Evolutionary conservation across 2,329 filamentous ascomycete species (phyloP), one percentile per base, ranked within the genome.

Genomic region (Trichoderma sp.): DNA sequence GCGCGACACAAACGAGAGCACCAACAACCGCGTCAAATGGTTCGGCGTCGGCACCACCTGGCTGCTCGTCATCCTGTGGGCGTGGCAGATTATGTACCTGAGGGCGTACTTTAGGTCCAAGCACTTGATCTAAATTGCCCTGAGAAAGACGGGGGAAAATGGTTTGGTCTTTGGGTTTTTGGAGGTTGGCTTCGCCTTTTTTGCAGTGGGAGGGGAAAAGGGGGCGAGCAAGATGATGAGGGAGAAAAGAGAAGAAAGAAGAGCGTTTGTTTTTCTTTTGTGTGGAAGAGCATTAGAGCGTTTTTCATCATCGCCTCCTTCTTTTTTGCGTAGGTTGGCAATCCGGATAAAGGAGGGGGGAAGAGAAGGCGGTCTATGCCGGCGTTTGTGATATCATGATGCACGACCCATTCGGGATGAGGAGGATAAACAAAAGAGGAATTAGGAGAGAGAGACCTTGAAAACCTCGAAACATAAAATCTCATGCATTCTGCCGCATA

Each of bases 1-100:
- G 72, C 86, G 95, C 77, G 94, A 99, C 81, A 99, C 95, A 72
- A 99, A 99, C 79, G 95, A 99, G 89, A 98, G 94, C 84, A 99
- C 95, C 70, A 99, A 99, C 81, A 95, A 91, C 80, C 88, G 95
- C 66, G 95, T 99, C 74, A 99, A 98, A 84, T 98, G 92, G 93
- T 99, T 99, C 79, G 94, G 94, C 56, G 88, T 97, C 77, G 88
- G 89, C 70, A 98, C 94, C 30, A 98, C 97, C 81, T 90, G 92
- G 68, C 89, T 97, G 83, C 82, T 99, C 72, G 83, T 97, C 70
- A 91, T 87, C 41, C 83, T 99, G 72, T 96, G 95, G 78, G 93
- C 83, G 48, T 99, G 95, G 95, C 95, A 99, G 87, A 91, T 99
- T 75, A 88, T 99, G 76, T 99, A 99, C 80, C 84, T 99, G 79